Base-by-base conservation (phyloP, 225 moss, liverwort and hornwort genomes). In the Asterella californica region DNA sequence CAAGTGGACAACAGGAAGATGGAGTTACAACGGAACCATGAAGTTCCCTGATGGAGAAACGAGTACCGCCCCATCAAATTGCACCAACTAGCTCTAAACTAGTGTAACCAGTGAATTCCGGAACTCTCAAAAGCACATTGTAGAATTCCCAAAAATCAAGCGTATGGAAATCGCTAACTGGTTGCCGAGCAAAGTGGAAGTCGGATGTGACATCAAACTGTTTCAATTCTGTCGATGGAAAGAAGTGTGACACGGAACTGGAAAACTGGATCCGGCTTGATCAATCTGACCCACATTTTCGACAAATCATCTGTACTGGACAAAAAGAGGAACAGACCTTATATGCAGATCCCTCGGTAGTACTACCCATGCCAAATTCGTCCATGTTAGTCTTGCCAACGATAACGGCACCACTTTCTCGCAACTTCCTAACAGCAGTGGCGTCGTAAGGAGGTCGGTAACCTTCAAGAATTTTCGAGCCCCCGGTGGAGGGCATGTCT, bases 401-500 rank as follows among this genome's bases (percentile, higher is more conserved):
- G 25, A 99, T 87, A 42, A 95, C 78, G 9, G 95, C 97, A 0
- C 91, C 94, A 1, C 88, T 83, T 14, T 92, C 84, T 47, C 94
- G 85, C 83, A 99, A 62, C 65, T 91, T 95, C 29, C 86, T 84
- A 8, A 99, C 95, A 8, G 91, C 84, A 5, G 93, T 99, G 33
- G 97, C 97, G 52, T 99, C 94, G 15, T 88, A 99, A 24, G 97
- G 97, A n/a, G 97, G 97, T 64, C 86, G 79, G 19, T 99, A 99
- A 5, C 90, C 88, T 4, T 88, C 84, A 75, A 99, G 76, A 27
- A 99, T 93, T 71, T 79, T 84, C 0, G 97, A 99, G 7, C 97
- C 94, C 0, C 91, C 95, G 1, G 97, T 99, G n/a, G 95, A 93
- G 11, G 97, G 97, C 97, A 99, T 99, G 30, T 93, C 94, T n/a